Conservation (phyloP, 192 early-diverging fungal genomes). For the Radiomyces spectabilis region DNA sequence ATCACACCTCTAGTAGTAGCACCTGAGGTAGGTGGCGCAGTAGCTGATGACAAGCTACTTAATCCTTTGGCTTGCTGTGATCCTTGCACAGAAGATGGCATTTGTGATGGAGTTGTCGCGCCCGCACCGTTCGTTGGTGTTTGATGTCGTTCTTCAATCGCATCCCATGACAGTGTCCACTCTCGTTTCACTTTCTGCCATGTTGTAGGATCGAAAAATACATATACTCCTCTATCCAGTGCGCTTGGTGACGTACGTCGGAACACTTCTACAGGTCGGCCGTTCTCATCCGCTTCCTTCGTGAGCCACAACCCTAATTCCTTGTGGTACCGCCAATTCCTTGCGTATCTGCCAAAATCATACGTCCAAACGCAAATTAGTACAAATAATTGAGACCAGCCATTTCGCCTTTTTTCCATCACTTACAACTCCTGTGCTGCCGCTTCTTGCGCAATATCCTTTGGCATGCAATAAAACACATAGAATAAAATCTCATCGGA, state of each 20-base stretch:
- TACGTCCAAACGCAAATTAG: not conserved
- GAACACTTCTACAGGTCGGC: slow-evolving; percentile 47
- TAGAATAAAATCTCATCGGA: slow-evolving; percentile 96
- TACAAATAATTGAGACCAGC: not conserved
- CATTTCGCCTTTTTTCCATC: not conserved
- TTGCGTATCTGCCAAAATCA: slow-evolving; percentile 45
- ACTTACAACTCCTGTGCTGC: slow-evolving; percentile 87
- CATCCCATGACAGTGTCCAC: slow-evolving; percentile 77
- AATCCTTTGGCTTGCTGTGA: too few relatives aligned
- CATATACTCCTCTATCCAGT: slow-evolving; percentile 79
- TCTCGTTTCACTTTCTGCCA: slow-evolving; percentile 93
- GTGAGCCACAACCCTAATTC: slow-evolving; percentile 88
- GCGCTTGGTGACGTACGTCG: slow-evolving; percentile 31
- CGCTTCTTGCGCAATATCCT: slow-evolving; percentile 84
- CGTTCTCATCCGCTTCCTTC: slow-evolving; percentile 56
- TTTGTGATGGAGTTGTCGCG: too few relatives aligned
- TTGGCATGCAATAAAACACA: slow-evolving; percentile 95
- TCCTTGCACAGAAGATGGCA: too few relatives aligned
- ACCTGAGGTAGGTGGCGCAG: too few relatives aligned
- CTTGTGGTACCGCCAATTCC: slow-evolving; percentile 97
- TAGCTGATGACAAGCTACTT: too few relatives aligned
- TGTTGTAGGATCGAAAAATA: slow-evolving; percentile 87
- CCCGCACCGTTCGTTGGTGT: too few relatives aligned
- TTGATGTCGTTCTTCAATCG: slow-evolving; percentile 90
- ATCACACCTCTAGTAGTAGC: too few relatives aligned